Evolutionary conservation across 768 basidiomycete genomes (phyloP).

Genomic region (Tylopilus cervinicoccineus): DNA sequence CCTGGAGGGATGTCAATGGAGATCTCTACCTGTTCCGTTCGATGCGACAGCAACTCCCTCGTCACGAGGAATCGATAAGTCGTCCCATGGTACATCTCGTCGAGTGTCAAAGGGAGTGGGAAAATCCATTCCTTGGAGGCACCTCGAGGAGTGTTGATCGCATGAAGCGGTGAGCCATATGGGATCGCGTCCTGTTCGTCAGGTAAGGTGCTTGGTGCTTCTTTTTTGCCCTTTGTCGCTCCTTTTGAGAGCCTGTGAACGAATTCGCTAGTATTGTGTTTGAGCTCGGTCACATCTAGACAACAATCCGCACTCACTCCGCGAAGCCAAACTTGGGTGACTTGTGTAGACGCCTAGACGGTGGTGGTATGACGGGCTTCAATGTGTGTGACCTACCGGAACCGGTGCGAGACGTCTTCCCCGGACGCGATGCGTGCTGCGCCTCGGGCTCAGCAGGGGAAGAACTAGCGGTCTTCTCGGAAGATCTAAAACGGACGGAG

Average conservation of each 20-base stretch:
- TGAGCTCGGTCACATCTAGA: conserved; percentile 5
- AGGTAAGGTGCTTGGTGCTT: background rate
- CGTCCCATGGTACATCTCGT: conserved; percentile 58
- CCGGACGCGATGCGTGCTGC: conserved; percentile 7
- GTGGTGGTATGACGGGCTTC: conserved; percentile 30
- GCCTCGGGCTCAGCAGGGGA: background rate
- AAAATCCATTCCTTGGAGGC: conserved; percentile 63
- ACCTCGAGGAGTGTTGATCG: conserved; percentile 38
- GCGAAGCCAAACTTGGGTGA: conserved; percentile 21
- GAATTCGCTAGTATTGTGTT: conserved; percentile 23
- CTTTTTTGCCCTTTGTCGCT: conserved; percentile 4
- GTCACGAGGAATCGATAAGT: conserved; percentile 57
- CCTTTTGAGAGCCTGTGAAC: conserved; percentile 26
- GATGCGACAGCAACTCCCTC: conserved; percentile 47
- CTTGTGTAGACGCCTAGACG: conserved; percentile 21
- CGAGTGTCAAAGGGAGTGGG: conserved; percentile 55
- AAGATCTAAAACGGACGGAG: conserved; percentile 12
- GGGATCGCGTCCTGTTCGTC: conserved; percentile 15
- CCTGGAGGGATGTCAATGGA: conserved; percentile 60
- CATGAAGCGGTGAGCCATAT: conserved; percentile 38
- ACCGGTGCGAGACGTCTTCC: conserved; percentile 11
- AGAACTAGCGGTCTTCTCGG: conserved; percentile 9
- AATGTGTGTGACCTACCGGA: conserved; percentile 14
- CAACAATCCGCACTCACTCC: conserved; percentile 22
- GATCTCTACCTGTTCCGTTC: conserved; percentile 51